These are phyloP conservation scores for Cyclotella choctawhatcheeana DNA, from an alignment of 108 stramenopile genomes.

Conservation along the genomic window DNA sequence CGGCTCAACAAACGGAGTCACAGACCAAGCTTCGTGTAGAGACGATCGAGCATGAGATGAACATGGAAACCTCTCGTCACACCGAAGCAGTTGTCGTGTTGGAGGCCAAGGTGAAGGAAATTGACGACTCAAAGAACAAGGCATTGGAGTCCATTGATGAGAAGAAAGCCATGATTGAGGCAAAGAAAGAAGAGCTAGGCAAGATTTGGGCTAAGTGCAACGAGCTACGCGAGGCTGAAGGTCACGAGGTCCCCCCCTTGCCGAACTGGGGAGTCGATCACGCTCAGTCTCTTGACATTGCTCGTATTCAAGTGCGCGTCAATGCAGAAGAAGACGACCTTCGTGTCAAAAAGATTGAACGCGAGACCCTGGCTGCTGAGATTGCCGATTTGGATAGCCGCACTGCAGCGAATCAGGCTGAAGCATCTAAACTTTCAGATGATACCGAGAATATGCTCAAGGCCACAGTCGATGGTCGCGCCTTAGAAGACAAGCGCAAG, in stretches of 20 bases:
- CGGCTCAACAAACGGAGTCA: conserved; percentile 55
- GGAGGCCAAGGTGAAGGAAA: conserved; percentile 24
- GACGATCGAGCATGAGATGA: conserved; percentile 54
- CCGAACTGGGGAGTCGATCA: conserved; percentile 50
- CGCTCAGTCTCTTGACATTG: conserved; percentile 46
- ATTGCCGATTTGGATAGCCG: conserved; percentile 22
- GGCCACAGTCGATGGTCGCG: conserved; percentile 20
- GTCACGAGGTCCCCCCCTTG: conserved; percentile 30
- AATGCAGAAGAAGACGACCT: conserved; percentile 32
- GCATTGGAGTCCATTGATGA: conserved; percentile 31
- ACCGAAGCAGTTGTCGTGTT: conserved; percentile 26
- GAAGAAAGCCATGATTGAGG: conserved; percentile 43
- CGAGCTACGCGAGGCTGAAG: conserved; percentile 42
- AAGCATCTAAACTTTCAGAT: conserved; percentile 23
- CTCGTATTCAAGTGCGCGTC: conserved; percentile 46
- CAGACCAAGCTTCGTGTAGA: conserved; percentile 59
- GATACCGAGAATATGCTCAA: conserved; percentile 25
- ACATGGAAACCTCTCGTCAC: conserved; percentile 54
- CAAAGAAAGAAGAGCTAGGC: conserved; percentile 45
- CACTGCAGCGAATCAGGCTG: conserved; percentile 6
- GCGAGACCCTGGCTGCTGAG: conserved; percentile 16
- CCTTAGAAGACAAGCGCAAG: conserved; percentile 21
- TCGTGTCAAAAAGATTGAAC: conserved; percentile 15
- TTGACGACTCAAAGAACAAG: conserved; percentile 38
- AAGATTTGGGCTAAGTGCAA: conserved; percentile 50